Percentiles rank a stretch among this genome's conserved stretches.
These are phyloP conservation scores for Lichtheimia hyalospora DNA, from an alignment of 371 early-diverging fungal genomes.

Conservation along the genomic window DNA sequence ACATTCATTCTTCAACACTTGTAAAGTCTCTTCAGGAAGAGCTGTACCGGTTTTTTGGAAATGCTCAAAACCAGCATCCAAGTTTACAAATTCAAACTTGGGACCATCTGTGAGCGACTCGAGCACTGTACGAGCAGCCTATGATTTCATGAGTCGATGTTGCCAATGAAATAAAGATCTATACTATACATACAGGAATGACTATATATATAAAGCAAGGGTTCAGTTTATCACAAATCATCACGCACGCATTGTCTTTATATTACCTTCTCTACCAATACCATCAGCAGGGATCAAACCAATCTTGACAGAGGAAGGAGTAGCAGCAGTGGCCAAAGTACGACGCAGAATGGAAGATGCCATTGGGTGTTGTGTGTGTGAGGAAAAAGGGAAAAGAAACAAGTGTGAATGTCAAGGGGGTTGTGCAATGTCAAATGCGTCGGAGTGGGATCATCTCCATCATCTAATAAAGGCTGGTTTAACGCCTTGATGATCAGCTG, in stretches of 20 bases:
- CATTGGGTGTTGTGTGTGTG: constrained; percentile 18
- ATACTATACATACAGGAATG: constrained; percentile 16
- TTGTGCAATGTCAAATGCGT: neutral
- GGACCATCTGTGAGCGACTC: constrained; percentile 67
- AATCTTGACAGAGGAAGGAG: constrained; percentile 69
- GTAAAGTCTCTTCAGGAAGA: constrained; percentile 84
- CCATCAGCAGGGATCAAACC: constrained; percentile 95
- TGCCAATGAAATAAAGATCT: neutral
- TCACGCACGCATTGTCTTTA: neutral
- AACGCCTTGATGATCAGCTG: neutral
- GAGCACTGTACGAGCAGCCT: constrained; percentile 89
- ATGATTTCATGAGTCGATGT: neutral
- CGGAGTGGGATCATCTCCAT: neutral
- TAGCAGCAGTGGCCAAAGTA: constrained; percentile 43
- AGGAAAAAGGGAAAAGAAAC: neutral
- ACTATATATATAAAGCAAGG: constrained; percentile 7
- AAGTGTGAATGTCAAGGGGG: neutral
- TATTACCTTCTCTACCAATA: constrained; percentile 84
- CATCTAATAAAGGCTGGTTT: constrained; percentile 2
- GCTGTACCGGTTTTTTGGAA: constrained; percentile 91
- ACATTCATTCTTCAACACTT: constrained; percentile 74
- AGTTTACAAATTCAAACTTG: constrained; percentile 73
- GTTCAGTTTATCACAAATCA: neutral
- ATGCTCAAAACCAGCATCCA: constrained; percentile 93
- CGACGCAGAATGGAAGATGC: constrained; percentile 52